A percentile compares a stretch with the other conserved stretches of the same genome.
Evolutionary conservation across 2,329 filamentous ascomycete genomes (phyloP).

Genomic region (Emydomyces testavorans): DNA sequence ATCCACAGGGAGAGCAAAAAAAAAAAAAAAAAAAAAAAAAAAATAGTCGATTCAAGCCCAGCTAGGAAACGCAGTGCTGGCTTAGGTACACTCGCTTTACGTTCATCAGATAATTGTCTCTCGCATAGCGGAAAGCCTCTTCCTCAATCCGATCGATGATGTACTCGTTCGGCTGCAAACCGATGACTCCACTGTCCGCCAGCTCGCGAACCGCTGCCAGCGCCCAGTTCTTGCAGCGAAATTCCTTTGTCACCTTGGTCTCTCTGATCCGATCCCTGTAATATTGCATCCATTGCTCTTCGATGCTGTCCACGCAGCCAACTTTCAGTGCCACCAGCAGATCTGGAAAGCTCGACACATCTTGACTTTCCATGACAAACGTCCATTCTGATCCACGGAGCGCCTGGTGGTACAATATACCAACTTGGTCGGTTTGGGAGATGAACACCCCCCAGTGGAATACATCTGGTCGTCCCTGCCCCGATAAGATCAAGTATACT

Average conservation of each 20-base stretch:
- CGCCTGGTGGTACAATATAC: constrained; percentile 14
- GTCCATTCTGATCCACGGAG: constrained; percentile 12
- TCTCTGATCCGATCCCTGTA: constrained; percentile 11
- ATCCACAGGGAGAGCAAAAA: no score
- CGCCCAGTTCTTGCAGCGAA: constrained; percentile 15
- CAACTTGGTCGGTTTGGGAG: background rate
- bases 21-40: no score
- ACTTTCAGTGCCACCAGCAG: constrained; percentile 14
- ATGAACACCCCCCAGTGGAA: constrained; percentile 16
- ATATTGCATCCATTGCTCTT: constrained; percentile 13
- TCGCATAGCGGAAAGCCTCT: no score
- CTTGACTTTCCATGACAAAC: constrained; percentile 3
- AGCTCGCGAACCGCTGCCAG: constrained; percentile 15
- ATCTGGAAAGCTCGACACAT: constrained; percentile 2
- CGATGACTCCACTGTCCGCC: constrained; percentile 13
- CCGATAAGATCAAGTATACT: constrained; percentile 13
- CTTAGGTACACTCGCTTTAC: no score
- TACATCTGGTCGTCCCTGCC: constrained; percentile 1
- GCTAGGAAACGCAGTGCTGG: no score
- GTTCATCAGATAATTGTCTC: no score
- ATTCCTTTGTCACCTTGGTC: constrained; percentile 8
- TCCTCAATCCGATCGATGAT: constrained; percentile 12
- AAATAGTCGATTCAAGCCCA: no score
- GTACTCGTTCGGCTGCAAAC: constrained; percentile 10
- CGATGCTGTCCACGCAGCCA: constrained; percentile 8